Conservation (phyloP, 805 yeast species). For the Metschnikowia amazonensis region DNA sequence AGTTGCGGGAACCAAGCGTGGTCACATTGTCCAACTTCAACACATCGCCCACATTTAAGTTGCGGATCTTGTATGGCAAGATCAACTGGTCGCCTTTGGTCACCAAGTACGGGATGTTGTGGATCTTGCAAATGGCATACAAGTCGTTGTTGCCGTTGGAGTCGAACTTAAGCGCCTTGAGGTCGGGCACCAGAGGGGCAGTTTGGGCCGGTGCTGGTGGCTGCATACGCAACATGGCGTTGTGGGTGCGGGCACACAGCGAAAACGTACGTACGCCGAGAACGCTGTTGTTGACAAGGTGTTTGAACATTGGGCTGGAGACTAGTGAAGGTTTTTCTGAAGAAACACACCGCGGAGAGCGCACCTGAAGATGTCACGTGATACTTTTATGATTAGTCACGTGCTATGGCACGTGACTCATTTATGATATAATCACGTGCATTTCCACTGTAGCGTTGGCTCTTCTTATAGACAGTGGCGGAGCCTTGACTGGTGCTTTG, state of each 20-base stretch:
- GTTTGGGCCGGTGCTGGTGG: background rate
- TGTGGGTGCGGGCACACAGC: background rate
- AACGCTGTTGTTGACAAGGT: background rate
- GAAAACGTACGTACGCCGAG: background rate
- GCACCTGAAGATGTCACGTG: too few relatives aligned
- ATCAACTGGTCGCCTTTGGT: constrained; percentile 85
- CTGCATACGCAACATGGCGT: background rate
- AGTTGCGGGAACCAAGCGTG: constrained; percentile 81
- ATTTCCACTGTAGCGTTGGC: too few relatives aligned
- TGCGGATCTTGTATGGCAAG: constrained; percentile 73
- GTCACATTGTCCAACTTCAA: constrained; percentile 70
- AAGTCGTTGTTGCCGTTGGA: constrained; percentile 50
- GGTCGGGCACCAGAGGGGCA: constrained; percentile 29
- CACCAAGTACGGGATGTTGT: constrained; percentile 80
- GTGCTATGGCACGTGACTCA: too few relatives aligned
- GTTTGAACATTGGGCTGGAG: background rate
- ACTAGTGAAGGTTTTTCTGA: background rate
- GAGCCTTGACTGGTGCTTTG: too few relatives aligned
- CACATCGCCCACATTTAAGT: constrained; percentile 80
- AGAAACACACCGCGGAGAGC: too few relatives aligned
- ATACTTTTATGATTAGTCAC: too few relatives aligned
- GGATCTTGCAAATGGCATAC: constrained; percentile 79
- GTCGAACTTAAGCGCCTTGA: constrained; percentile 62
- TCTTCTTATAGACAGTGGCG: too few relatives aligned
- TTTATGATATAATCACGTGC: too few relatives aligned